These are phyloP conservation scores for Ampelocalamus luodianensis DNA, from an alignment of 176 grass and related monocot genomes.

Conservation along the genomic window DNA sequence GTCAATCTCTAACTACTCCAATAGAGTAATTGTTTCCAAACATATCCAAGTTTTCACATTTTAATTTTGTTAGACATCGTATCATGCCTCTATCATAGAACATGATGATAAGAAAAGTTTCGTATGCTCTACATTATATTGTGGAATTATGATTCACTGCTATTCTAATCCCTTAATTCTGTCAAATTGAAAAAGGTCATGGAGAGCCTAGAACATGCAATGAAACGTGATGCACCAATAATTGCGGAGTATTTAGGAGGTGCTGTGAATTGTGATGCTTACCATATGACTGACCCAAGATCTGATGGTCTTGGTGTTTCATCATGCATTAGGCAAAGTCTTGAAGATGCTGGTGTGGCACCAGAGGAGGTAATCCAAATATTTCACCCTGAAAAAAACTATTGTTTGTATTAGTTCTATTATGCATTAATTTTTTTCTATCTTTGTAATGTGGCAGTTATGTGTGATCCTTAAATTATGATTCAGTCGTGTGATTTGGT, in stretches of 20 bases:
- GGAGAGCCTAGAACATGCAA: conserved; percentile 98
- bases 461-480: conserved; percentile 7
- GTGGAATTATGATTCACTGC: neutral
- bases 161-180: conserved; percentile 25
- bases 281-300: conserved; percentile 99
- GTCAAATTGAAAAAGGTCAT: conserved; percentile 64
- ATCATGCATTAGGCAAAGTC: conserved; percentile 85
- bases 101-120: neutral
- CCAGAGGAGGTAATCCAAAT: conserved; percentile 77
- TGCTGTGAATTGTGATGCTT: conserved; percentile 98
- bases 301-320: conserved; percentile 97
- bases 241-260: conserved; percentile 94
- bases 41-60: neutral
- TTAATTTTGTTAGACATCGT: neutral
- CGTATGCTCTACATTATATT: neutral
- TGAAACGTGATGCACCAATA: conserved; percentile 90
- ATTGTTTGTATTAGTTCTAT: neutral
- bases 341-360: conserved; percentile 88
- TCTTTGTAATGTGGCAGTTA: conserved; percentile 7
- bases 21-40: neutral
- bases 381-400: neutral
- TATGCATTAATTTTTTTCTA: neutral
- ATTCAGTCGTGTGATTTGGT: neutral
- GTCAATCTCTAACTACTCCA: neutral
- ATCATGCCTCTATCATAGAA: neutral